Evolutionary conservation across 106 monocot genomes (phyloP).

Genomic region (Phalaenopsis aphrodite): DNA sequence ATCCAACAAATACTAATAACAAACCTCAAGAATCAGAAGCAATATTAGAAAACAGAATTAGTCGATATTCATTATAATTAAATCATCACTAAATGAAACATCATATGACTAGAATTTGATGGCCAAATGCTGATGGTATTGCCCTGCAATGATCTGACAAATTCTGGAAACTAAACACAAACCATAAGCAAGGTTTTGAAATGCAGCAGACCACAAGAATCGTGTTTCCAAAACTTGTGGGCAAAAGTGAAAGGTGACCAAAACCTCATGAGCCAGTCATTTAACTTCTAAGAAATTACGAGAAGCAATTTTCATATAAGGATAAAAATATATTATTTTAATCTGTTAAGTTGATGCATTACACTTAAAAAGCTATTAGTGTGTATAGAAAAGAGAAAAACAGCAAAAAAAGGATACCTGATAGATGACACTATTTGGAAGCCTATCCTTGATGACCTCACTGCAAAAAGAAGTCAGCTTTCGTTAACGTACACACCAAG

Average conservation of each 20-base stretch:
- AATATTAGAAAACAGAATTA: not conserved
- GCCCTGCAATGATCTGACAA: not conserved
- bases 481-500: not conserved
- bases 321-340: not conserved
- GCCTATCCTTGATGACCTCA: conserved; percentile 71
- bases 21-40: not conserved
- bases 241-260: too few relatives aligned
- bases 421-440: conserved; percentile 74
- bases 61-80: not conserved
- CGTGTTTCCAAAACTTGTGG: not conserved
- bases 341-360: not conserved
- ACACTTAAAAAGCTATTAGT: not conserved
- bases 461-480: conserved; percentile 28
- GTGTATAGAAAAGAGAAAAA: not conserved
- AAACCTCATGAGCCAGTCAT: not conserved
- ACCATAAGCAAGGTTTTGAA: not conserved
- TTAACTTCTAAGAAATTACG: conserved; percentile 9
- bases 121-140: not conserved
- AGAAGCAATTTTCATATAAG: not conserved
- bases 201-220: not conserved
- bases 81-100: not conserved
- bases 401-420: conserved; percentile 39
- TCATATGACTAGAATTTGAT: not conserved
- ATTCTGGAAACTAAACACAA: not conserved
- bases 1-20: not conserved